phyloP scores from a whole-genome alignment of 306 rosid species.

The Glycine tomentella region DNA sequence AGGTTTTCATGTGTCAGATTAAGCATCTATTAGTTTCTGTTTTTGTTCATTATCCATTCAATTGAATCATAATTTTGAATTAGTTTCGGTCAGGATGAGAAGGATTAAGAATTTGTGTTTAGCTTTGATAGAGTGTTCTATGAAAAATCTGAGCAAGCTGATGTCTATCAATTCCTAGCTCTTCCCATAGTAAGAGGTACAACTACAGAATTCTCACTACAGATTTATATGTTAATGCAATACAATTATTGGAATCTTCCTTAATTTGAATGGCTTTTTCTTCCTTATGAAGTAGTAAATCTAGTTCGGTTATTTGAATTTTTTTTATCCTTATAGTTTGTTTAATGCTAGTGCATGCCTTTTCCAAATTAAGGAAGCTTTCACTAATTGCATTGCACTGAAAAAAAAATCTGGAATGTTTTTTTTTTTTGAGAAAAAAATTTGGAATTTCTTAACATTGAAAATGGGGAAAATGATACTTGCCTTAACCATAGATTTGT shows the following conservation, averaged over 20 bases:
- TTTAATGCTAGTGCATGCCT: not conserved
- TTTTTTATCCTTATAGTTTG: not conserved
- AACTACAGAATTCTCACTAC: slow-evolving; percentile 1
- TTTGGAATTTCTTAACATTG: not conserved
- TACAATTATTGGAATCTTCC: not conserved
- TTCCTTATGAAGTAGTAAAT: slow-evolving; percentile 26
- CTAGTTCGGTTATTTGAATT: not conserved
- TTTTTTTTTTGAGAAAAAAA: too few relatives aligned
- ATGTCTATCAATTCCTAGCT: slow-evolving; percentile 73
- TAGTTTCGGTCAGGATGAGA: slow-evolving; percentile 66
- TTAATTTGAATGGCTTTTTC: slow-evolving; percentile 16
- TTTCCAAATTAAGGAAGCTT: too few relatives aligned
- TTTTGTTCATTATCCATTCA: not conserved
- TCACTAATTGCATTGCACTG: too few relatives aligned
- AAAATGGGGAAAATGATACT: slow-evolving; percentile 5
- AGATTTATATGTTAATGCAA: slow-evolving; percentile 25
- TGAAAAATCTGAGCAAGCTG: slow-evolving; percentile 75
- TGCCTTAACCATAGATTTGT: not conserved
- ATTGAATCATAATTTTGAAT: not conserved
- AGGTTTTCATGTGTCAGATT: slow-evolving; percentile 54
- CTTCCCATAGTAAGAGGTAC: slow-evolving; percentile 82
- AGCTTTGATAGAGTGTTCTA: slow-evolving; percentile 80
- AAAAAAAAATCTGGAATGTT: too few relatives aligned
- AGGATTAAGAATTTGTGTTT: slow-evolving; percentile 66
- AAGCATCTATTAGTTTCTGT: not conserved